These are phyloP conservation scores for Pseudogymnoascus sp. DNA, from an alignment of 2,329 filamentous ascomycete species.

Conservation along the genomic window DNA sequence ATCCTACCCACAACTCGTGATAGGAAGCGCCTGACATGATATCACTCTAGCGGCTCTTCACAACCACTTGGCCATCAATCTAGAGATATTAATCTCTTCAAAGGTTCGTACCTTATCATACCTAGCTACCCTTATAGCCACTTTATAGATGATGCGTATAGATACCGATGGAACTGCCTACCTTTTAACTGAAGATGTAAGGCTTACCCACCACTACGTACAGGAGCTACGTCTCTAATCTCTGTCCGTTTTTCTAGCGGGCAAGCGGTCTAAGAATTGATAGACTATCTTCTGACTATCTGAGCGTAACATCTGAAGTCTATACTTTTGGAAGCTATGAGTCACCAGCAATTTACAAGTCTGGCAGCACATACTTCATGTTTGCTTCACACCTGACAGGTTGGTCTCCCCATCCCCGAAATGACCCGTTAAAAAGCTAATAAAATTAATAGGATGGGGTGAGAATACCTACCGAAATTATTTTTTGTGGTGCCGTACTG, in stretches of 20 bases:
- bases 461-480: not conserved
- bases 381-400: constrained; percentile 51
- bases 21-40: constrained; percentile 9
- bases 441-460: not conserved
- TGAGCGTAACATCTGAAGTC: constrained; percentile 38
- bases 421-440: not conserved
- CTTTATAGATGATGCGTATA: constrained; percentile 24
- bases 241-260: constrained; percentile 32
- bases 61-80: constrained; percentile 27
- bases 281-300: constrained; percentile 47
- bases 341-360: constrained; percentile 54
- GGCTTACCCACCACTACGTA: constrained; percentile 18
- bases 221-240: constrained; percentile 33
- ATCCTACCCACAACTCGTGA: not conserved
- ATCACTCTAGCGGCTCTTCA: constrained; percentile 17
- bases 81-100: constrained; percentile 26
- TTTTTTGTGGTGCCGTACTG: not conserved
- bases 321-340: constrained; percentile 47
- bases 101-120: constrained; percentile 15
- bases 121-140: not conserved
- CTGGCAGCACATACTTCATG: constrained; percentile 52
- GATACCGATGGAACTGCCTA: constrained; percentile 54
- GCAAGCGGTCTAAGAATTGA: constrained; percentile 50
- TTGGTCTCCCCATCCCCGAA: constrained; percentile 17
- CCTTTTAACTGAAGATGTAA: constrained; percentile 53